phyloP scores from a whole-genome alignment of 148 eudicot species.

The Fagopyrum esculentum region DNA sequence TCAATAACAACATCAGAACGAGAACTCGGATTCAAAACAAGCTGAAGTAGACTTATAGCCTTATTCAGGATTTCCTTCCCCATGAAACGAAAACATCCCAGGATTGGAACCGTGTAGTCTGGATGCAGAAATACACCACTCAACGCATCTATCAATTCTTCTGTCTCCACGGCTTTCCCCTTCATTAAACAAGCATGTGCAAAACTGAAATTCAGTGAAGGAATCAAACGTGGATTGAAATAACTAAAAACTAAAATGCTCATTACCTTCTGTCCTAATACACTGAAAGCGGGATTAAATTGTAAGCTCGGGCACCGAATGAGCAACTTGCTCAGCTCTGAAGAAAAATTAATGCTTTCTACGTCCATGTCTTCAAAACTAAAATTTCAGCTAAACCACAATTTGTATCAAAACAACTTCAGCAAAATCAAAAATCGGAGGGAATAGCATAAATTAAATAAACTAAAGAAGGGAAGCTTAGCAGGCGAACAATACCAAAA shows the following conservation, averaged over 20 bases:
- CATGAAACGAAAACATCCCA: slow-evolving; percentile 78
- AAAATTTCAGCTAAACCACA: no score
- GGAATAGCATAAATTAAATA: no score
- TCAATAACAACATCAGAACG: slow-evolving; percentile 19
- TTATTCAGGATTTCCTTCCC: slow-evolving; percentile 46
- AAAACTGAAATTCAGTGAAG: slow-evolving; percentile 15
- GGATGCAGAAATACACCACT: slow-evolving; percentile 62
- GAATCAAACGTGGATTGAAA: not conserved
- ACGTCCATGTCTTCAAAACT: not conserved
- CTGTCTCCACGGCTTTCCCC: slow-evolving; percentile 52
- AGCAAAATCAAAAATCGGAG: no score
- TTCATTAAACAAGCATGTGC: slow-evolving; percentile 13
- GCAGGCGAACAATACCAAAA: no score
- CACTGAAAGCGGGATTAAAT: slow-evolving; percentile 5
- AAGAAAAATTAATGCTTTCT: not conserved
- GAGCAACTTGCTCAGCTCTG: slow-evolving; percentile 2
- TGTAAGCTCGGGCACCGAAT: slow-evolving; percentile 5
- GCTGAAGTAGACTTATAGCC: slow-evolving; percentile 37
- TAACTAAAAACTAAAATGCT: not conserved
- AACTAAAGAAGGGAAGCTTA: no score
- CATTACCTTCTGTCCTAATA: not conserved
- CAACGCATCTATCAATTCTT: slow-evolving; percentile 52
- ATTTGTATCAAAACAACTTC: no score
- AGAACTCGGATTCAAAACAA: slow-evolving; percentile 48
- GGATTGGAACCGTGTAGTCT: slow-evolving; percentile 61